These are phyloP conservation scores for Monsonia emarginata DNA, from an alignment of 441 rosid species.

Conservation along the genomic window DNA sequence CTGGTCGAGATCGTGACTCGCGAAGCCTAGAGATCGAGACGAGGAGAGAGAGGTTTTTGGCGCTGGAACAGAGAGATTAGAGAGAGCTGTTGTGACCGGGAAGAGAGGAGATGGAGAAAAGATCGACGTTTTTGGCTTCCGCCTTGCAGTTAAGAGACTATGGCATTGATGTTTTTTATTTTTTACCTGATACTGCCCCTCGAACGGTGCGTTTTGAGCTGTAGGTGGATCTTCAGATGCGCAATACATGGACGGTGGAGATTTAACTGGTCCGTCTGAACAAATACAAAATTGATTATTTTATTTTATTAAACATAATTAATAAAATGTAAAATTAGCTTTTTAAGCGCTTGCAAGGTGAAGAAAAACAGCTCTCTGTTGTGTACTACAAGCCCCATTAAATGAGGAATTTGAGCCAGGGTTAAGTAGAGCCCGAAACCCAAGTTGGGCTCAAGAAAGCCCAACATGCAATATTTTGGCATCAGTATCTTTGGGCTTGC, in stretches of 20 bases:
- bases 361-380: too few species aligned
- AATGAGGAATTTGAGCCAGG: too few species aligned
- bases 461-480: too few species aligned
- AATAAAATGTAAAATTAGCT: too few species aligned
- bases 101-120: not conserved
- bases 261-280: too few species aligned
- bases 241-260: not conserved
- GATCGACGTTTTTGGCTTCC: not conserved
- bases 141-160: not conserved
- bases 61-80: slow-evolving; percentile 4
- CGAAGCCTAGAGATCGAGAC: slow-evolving; percentile 22
- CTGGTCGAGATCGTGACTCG: slow-evolving; percentile 16
- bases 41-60: slow-evolving; percentile 13
- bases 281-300: too few species aligned
- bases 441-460: too few species aligned
- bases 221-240: not conserved
- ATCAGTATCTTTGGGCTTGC: too few species aligned
- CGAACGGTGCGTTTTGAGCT: not conserved
- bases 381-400: too few species aligned
- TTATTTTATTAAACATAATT: too few species aligned
- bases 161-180: not conserved
- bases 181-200: not conserved
- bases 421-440: too few species aligned
- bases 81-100: not conserved
- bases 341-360: too few species aligned